Base-by-base conservation (phyloP, 352 stramenopile species). In the Phytophthora pisi region DNA sequence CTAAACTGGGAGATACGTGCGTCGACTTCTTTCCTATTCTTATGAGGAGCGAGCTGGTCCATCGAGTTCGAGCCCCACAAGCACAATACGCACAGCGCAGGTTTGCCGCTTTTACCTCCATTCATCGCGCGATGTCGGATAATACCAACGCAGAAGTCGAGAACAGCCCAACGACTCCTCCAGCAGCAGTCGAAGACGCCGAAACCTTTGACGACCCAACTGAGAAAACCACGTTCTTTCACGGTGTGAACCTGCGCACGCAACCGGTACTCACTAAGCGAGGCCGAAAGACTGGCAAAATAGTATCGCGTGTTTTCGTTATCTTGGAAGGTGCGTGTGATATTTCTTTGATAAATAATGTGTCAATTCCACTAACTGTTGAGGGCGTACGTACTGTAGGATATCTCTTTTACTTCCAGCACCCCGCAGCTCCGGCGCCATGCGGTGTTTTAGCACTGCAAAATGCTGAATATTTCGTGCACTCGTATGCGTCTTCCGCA, bases 371-470 rank as follows among this genome's bases (percentile, higher is more conserved):
- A 10, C 18, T 59, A 62, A 64, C 42, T 47, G 8, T 54, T 60
- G 18, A 51, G 20, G 20, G 20, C 20, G 20, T 20, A 20, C 20
- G 20, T 20, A 20, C 20, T 20, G 16, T 47, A 93, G 83, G 77
- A 51, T 91, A 90, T 56, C 60, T 94, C 36, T 92, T 93, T 71
- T 94, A 92, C 84, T 94, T 94, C 49, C 81, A 88, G 47, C 74
- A 78, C 46, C 69, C 79, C 4, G 55, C 68, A 15, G 70, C 82
- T 10, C 72, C 66, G 1, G 77, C 86, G 51, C 86, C 84, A 3
- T 91, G 81, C 57, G 86, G 86, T 0, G 72, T 94, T 16, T 63
- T 94, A 16, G 68, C 84, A 11, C 64, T 94, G 11, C 74, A 88
- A 45, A 81, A 84, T 62, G 68, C 86, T 9, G 77, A 92, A 66